Base-by-base conservation (phyloP, 2,329 filamentous ascomycete genomes). In the Penicillium psychrosexuale region DNA sequence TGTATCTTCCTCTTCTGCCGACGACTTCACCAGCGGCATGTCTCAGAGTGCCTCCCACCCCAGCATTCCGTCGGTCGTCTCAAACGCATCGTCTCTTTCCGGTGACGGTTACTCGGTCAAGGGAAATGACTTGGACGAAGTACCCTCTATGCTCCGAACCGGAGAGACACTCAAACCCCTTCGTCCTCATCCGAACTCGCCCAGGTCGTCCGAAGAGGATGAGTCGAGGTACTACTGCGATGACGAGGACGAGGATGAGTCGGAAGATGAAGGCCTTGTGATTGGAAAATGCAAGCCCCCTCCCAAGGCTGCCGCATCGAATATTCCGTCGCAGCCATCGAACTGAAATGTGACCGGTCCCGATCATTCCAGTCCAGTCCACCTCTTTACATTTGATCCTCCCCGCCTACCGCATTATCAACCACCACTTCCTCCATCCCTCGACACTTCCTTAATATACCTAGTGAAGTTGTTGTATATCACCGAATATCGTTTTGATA, bases 21-120 rank as follows among this genome's bases (percentile, higher is more conserved):
- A 75, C 50, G 75, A 77, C 50, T 75, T 70, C 40, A 72, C 71
- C 33, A 78, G 76, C 45, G 76, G 75, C 47, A 77, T 78, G 64
- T 78, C 76, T 28, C 75, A 77, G 48, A 77, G 74, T 60, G 73
- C 75, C 38, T 78, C 77, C 8, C 75, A 78, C 57, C 76, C 75
- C 5, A 78, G 76, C 59, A 77, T 78, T 33, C 75, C 75, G 4
- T 75, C 76, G 11, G 74, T 77, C 15, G 61, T 75, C 15, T 78
- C 76, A 0, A 75, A 74, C 28, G 76, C 75, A 12, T 78, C 77
- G 0, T 78, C 77, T 22, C 69, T 77, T 27, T 78, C 75, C 11
- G 72, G 69, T 8, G 75, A 77, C 50, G 69, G 70, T 0, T 62
- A 57, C 17, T 63, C 64, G 15, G 51, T 50, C 39, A 64, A 63